Conservation (phyloP, 2,329 filamentous ascomycete genomes). For the Calonectria honghensis region DNA sequence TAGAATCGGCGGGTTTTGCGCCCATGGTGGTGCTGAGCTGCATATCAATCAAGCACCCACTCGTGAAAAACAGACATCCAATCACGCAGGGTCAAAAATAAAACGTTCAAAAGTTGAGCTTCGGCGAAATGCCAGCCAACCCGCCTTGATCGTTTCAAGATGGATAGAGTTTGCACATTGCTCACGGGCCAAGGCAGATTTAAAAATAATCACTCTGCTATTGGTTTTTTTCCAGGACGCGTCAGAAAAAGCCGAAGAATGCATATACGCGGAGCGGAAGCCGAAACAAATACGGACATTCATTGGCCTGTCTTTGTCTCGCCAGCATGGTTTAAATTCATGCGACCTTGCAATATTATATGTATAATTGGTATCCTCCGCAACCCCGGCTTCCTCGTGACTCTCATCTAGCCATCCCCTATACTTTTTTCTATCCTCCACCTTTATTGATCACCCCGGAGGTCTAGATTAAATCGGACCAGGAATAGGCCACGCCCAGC, state of each 20-base stretch:
- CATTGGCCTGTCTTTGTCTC: neutral
- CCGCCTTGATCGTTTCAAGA: slow-evolving; percentile 7
- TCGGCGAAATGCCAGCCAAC: neutral
- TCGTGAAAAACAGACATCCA: neutral
- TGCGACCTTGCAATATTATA: neutral
- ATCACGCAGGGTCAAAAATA: neutral
- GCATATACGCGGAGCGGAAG: neutral
- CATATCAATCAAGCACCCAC: neutral
- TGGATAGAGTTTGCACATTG: slow-evolving; percentile 15
- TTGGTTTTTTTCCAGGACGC: neutral
- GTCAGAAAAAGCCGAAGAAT: neutral
- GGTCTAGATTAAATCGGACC: neutral
- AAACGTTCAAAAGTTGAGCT: slow-evolving; percentile 1
- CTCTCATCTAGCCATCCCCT: neutral
- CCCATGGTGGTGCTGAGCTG: neutral
- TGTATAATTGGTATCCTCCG: neutral
- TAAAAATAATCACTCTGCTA: neutral
- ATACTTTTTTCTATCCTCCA: neutral
- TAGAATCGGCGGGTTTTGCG: neutral
- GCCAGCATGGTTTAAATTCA: neutral
- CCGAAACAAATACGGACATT: neutral
- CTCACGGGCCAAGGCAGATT: slow-evolving; percentile 24
- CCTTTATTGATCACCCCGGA: neutral
- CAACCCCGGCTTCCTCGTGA: neutral
- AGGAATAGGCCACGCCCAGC: neutral